Conservation (phyloP, 2,329 filamentous ascomycete species). For the Apiospora kogelbergensis region DNA sequence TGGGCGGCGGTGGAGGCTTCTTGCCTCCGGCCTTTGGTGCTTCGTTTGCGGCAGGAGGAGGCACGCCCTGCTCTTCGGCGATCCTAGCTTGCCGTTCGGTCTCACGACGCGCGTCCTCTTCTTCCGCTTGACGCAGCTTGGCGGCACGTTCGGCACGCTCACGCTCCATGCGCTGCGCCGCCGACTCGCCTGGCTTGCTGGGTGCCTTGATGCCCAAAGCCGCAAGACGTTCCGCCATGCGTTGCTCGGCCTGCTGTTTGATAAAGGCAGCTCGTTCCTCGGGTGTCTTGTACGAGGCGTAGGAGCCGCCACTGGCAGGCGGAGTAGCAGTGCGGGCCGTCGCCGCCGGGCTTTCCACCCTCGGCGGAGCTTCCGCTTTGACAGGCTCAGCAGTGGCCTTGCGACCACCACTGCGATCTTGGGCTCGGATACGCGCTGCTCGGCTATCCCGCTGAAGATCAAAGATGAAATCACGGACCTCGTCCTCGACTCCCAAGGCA, state of each 20-base stretch:
- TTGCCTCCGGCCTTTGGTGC: slow-evolving; percentile 50
- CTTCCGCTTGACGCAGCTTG: slow-evolving; percentile 85
- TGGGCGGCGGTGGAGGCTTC: slow-evolving; percentile 75
- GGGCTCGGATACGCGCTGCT: slow-evolving; percentile 65
- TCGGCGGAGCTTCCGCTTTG: slow-evolving; percentile 45
- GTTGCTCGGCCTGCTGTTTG: slow-evolving; percentile 93
- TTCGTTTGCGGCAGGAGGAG: slow-evolving; percentile 45
- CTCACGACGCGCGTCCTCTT: slow-evolving; percentile 88
- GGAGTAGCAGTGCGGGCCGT: slow-evolving; percentile 56
- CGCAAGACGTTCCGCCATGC: slow-evolving; percentile 94
- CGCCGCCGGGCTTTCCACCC: slow-evolving; percentile 53
- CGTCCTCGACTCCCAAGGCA: slow-evolving; percentile 91
- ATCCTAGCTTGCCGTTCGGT: slow-evolving; percentile 81
- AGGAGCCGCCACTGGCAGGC: slow-evolving; percentile 60
- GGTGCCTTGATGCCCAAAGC: slow-evolving; percentile 88
- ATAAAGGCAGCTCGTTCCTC: slow-evolving; percentile 95
- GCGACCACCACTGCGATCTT: slow-evolving; percentile 51
- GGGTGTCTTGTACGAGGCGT: slow-evolving; percentile 82
- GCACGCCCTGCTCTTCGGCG: slow-evolving; percentile 70
- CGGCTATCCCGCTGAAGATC: slow-evolving; percentile 88
- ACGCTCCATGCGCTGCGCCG: slow-evolving; percentile 82
- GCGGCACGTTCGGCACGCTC: slow-evolving; percentile 86
- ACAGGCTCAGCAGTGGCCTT: slow-evolving; percentile 42
- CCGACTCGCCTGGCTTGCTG: slow-evolving; percentile 74
- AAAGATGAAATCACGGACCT: slow-evolving; percentile 97